Evolutionary conservation across 1,284 basidiomycete species (phyloP).

Genomic region (Thecaphora frezii): DNA sequence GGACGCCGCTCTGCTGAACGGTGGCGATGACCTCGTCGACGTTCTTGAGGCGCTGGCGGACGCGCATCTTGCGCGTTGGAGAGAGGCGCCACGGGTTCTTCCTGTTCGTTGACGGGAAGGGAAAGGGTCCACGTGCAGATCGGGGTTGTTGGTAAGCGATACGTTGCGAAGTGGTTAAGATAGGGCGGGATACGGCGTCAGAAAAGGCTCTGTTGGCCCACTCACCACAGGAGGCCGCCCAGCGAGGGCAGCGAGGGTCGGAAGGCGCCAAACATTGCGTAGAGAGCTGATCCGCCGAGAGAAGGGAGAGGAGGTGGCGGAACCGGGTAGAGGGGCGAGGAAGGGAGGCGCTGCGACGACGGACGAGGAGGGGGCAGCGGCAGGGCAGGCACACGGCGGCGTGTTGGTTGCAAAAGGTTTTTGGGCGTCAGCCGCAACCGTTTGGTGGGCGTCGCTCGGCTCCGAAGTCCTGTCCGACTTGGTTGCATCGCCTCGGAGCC

Average conservation of each 20-base stretch:
- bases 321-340: too few relatives aligned
- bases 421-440: too few relatives aligned
- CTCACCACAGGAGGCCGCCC: conserved; percentile 77
- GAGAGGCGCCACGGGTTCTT: conserved; percentile 93
- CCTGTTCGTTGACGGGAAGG: conserved; percentile 64
- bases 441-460: too few relatives aligned
- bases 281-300: background rate
- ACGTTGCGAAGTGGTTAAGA: conserved; percentile 1
- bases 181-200: conserved; percentile 8
- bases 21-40: conserved; percentile 92
- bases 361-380: too few relatives aligned
- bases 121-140: too few relatives aligned
- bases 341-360: too few relatives aligned
- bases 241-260: conserved; percentile 69
- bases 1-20: conserved; percentile 75
- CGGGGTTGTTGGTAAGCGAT: too few relatives aligned
- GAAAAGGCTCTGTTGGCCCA: too few relatives aligned
- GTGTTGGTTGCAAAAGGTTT: too few relatives aligned
- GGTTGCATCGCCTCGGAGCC: too few relatives aligned
- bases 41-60: conserved; percentile 80
- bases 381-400: too few relatives aligned
- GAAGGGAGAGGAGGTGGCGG: background rate
- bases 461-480: too few relatives aligned
- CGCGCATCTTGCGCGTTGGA: conserved; percentile 84
- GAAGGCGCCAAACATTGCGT: conserved; percentile 64